Conservation (phyloP, 129 eudicot genomes). For the Silybum marianum region DNA sequence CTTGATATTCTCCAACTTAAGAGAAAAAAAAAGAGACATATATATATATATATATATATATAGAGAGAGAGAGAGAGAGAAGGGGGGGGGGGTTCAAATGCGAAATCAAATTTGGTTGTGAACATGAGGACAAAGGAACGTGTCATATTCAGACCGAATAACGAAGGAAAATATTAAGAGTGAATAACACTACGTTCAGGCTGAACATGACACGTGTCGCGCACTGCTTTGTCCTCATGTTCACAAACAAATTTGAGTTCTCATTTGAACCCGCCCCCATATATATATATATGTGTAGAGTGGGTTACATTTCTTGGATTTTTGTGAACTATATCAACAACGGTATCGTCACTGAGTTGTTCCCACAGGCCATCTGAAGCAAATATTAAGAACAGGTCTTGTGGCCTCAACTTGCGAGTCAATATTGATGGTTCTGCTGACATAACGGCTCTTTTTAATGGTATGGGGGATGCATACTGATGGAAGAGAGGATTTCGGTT, state of each 20-base stretch:
- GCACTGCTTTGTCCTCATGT: no score
- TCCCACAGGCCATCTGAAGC: conserved; percentile 98
- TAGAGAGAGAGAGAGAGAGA: no score
- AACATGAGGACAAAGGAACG: no score
- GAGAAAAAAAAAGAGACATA: neutral
- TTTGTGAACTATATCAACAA: conserved; percentile 70
- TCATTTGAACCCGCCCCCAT: no score
- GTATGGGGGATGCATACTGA: conserved; percentile 59
- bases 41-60: no score
- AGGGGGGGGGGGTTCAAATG: no score
- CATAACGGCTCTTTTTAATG: conserved; percentile 70
- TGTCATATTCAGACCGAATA: no score
- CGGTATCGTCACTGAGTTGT: conserved; percentile 73
- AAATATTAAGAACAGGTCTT: conserved; percentile 67
- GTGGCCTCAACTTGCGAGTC: conserved; percentile 54
- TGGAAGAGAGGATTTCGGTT: conserved; percentile 66
- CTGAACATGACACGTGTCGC: no score
- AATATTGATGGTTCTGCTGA: conserved; percentile 80
- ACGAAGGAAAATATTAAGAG: no score
- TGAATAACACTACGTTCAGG: no score
- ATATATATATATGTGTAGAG: neutral
- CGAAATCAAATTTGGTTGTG: no score
- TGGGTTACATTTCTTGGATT: conserved; percentile 61
- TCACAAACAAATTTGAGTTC: no score
- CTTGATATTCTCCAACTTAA: neutral